Evolutionary conservation across 2,329 filamentous ascomycete species (phyloP).

Genomic region (Microcyclospora pomicola): DNA sequence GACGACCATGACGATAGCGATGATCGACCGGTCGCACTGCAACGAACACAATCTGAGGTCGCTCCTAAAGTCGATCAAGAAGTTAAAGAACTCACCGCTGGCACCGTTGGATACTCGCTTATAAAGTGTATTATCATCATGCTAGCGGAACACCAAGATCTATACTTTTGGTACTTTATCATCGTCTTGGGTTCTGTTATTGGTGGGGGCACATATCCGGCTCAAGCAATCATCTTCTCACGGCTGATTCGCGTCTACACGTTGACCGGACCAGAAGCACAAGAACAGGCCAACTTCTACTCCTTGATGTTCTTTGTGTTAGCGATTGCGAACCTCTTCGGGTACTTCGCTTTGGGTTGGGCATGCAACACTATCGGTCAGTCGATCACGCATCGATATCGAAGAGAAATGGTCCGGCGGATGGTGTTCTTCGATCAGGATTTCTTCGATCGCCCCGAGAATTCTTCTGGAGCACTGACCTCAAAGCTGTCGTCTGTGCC

Average conservation of each 20-base stretch:
- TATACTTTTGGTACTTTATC: constrained; percentile 27
- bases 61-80: not conserved
- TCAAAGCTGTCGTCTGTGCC: constrained; percentile 36
- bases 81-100: constrained; percentile 9
- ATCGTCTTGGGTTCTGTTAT: constrained; percentile 22
- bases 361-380: constrained; percentile 23
- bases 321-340: constrained; percentile 32
- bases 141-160: constrained; percentile 22
- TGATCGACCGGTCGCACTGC: not conserved
- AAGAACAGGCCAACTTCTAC: constrained; percentile 35
- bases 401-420: constrained; percentile 21
- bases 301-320: constrained; percentile 44
- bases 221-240: constrained; percentile 38
- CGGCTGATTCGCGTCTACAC: constrained; percentile 36
- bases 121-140: constrained; percentile 24
- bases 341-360: constrained; percentile 34
- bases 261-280: constrained; percentile 23
- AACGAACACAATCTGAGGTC: not conserved
- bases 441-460: constrained; percentile 31
- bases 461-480: constrained; percentile 36
- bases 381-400: constrained; percentile 20
- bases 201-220: constrained; percentile 31
- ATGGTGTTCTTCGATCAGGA: constrained; percentile 18
- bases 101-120: constrained; percentile 19
- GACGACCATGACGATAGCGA: not conserved